Evolutionary conservation across 306 rosid genomes (phyloP), one percentile per base, ranked within the genome.

Genomic region (Fragaria nilgerrensis): DNA sequence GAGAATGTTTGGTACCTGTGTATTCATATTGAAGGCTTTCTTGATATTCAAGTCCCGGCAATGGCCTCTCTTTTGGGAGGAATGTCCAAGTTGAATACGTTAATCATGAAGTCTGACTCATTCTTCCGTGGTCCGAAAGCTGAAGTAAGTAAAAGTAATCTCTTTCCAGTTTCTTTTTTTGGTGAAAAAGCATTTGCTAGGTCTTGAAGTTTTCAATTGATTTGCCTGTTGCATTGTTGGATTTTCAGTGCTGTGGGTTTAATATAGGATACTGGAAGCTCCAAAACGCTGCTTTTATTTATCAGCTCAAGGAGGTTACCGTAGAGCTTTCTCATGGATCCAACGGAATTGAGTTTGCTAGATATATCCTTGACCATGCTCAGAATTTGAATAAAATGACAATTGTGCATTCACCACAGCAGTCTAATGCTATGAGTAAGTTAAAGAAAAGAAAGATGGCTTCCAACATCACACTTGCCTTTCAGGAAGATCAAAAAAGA

Each of bases 31-130:
- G 34, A 22, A 9, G 22, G 32, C 64, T 22, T n/a, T 22, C 3
- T 9, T 23, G 64, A 58, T 58, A 9, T 3, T 22, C 64, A 9
- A 3, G 32, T 58, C n/a, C 75, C 64, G 2, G 19, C 45, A 10
- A 20, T 72, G 64, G 27, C 11, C 47, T 32, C 48, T 32, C 64
- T 72, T 50, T 55, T 72, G 11, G 53, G 34, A 9, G 65, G 65
- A 72, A 52, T 72, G 76, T 45, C 48, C 8, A 52, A 50, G 22
- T 52, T 72, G 65, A 52, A 5, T 5, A 72, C 65, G 20, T 72
- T 72, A 7, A 15, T 4, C 47, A 12, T 72, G 32, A 20, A 50
- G 29, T 9, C 48, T 5, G 27, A 34, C 47, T 5, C 47, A 2
- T 3, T 22, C 64, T 4, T 20, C 62, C 1, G 25, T 56, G 29